Evolutionary conservation across 805 yeast genomes (phyloP).

Genomic region (Ogataea populi-albae): DNA sequence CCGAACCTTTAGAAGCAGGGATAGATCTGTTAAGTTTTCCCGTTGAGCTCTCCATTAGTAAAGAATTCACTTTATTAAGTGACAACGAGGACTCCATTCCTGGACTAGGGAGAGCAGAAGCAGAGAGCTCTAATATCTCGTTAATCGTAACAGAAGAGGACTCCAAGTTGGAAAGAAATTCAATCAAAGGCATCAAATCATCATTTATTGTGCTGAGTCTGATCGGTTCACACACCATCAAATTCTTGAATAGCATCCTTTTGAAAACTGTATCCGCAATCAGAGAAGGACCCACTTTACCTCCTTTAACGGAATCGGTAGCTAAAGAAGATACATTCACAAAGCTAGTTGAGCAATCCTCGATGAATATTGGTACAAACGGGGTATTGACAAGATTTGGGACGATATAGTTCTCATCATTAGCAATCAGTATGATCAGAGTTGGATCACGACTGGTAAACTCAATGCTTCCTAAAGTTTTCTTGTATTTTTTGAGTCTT

Average conservation of each 20-base stretch:
- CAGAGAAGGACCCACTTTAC: background rate
- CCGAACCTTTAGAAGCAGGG: slow-evolving; percentile 2
- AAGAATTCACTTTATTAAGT: slow-evolving; percentile 23
- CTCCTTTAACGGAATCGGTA: background rate
- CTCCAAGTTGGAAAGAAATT: slow-evolving; percentile 29
- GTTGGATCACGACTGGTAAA: slow-evolving; percentile 27
- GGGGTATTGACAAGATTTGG: slow-evolving; percentile 30
- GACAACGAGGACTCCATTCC: slow-evolving; percentile 6
- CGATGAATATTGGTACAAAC: slow-evolving; percentile 28
- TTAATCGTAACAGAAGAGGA: slow-evolving; percentile 14
- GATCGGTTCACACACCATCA: slow-evolving; percentile 35
- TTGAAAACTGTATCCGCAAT: slow-evolving; percentile 8
- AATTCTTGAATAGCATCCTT: slow-evolving; percentile 13
- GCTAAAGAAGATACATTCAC: too few relatives aligned
- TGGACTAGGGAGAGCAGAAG: slow-evolving; percentile 6
- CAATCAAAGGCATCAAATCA: slow-evolving; percentile 32
- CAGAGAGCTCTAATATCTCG: slow-evolving; percentile 10
- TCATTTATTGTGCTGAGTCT: slow-evolving; percentile 26
- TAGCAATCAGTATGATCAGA: slow-evolving; percentile 28
- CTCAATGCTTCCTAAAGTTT: slow-evolving; percentile 27
- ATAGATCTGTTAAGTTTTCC: slow-evolving; percentile 7
- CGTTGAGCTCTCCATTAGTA: slow-evolving; percentile 21
- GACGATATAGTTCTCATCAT: slow-evolving; percentile 27
- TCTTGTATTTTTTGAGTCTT: slow-evolving; percentile 27
- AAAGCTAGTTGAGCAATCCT: slow-evolving; percentile 2